Evolutionary conservation across 2,329 filamentous ascomycete species (phyloP).

Genomic region (Aspergillus japonicus): DNA sequence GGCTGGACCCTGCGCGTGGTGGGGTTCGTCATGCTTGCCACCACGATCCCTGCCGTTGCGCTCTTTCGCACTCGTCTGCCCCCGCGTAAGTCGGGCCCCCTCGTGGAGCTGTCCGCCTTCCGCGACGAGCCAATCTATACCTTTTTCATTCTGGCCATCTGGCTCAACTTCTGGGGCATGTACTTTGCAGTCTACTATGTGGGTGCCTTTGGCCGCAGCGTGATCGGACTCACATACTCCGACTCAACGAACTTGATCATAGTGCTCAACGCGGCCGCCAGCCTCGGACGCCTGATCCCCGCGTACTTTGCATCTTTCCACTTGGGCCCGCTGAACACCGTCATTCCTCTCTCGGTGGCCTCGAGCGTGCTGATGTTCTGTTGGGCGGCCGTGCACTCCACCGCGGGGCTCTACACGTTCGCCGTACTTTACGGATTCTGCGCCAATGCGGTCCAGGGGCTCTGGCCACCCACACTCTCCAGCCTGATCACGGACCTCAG

Average conservation of each 20-base stretch:
- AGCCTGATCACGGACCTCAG: conserved; percentile 15
- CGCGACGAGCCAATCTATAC: conserved; percentile 48
- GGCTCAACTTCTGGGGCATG: conserved; percentile 20
- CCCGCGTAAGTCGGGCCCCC: conserved; percentile 7
- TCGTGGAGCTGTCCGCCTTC: conserved; percentile 14
- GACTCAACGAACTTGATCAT: conserved; percentile 2
- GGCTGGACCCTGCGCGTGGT: conserved; percentile 44
- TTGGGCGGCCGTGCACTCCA: conserved; percentile 1
- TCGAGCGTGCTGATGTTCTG: conserved; percentile 1
- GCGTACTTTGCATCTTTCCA: conserved; percentile 1
- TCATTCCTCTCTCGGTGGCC: neutral
- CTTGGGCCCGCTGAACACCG: conserved; percentile 1
- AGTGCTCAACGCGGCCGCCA: neutral
- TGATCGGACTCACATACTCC: conserved; percentile 2
- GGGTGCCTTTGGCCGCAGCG: neutral
- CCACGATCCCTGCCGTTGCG: conserved; percentile 9
- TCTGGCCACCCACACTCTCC: conserved; percentile 15
- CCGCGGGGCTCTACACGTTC: neutral
- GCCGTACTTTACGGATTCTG: conserved; percentile 2
- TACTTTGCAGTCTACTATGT: conserved; percentile 8
- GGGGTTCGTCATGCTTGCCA: conserved; percentile 29
- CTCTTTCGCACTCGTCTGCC: conserved; percentile 12
- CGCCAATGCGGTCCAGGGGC: conserved; percentile 3
- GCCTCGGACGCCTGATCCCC: neutral
- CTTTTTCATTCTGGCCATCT: conserved; percentile 22